phyloP scores from a whole-genome alignment of 1,284 basidiomycete species.

The Naganishia sp. region DNA sequence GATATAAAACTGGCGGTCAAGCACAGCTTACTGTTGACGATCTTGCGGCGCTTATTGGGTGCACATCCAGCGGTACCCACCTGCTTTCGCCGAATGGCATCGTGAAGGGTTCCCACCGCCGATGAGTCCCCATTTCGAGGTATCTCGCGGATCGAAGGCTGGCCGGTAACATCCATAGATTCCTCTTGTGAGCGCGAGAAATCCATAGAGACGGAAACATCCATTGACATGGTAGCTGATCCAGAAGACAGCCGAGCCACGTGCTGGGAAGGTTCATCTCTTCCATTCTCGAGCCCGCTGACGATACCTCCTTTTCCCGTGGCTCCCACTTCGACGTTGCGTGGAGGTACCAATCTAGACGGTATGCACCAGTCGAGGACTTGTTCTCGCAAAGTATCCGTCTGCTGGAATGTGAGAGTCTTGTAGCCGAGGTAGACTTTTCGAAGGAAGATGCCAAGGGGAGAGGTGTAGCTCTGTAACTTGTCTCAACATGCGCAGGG shows the following conservation, averaged over 20 bases:
- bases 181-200: constrained; percentile 13
- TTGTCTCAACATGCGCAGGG: background rate
- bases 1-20: background rate
- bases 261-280: background rate
- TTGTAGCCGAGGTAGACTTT: constrained; percentile 31
- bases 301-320: background rate
- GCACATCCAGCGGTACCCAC: background rate
- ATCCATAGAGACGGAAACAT: constrained; percentile 21
- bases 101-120: too few relatives aligned
- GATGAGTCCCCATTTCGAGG: too few relatives aligned
- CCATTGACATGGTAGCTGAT: constrained; percentile 17
- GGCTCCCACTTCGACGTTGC: background rate
- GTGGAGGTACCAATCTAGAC: background rate
- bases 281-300: too few relatives aligned
- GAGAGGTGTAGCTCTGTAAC: constrained; percentile 28
- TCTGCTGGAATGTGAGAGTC: constrained; percentile 28
- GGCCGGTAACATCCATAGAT: constrained; percentile 7
- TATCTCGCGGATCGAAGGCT: too few relatives aligned
- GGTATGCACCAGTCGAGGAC: constrained; percentile 28
- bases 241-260: background rate
- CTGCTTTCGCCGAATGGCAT: too few relatives aligned
- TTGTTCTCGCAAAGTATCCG: constrained; percentile 16
- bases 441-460: constrained; percentile 32
- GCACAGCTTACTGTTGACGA: constrained; percentile 29
- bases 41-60: constrained; percentile 13